Evolutionary conservation across 139 green algal genomes (phyloP).

Genomic region (Chlamydomonas applanata): DNA sequence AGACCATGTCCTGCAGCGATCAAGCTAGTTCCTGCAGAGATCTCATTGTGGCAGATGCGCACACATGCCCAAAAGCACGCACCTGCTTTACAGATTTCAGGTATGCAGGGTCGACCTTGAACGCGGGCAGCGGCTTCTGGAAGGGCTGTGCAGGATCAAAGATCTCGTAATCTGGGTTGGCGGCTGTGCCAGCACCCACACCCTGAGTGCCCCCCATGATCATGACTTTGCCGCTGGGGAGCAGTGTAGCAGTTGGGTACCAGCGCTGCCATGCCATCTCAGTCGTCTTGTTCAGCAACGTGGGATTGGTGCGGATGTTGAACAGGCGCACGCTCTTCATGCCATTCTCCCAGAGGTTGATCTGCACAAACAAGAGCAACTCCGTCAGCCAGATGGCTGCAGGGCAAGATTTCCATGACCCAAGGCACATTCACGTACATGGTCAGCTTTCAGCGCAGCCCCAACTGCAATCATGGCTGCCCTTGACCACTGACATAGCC

Average conservation of each 20-base stretch:
- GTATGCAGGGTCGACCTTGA: slow-evolving; percentile 12
- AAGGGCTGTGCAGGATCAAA: slow-evolving; percentile 15
- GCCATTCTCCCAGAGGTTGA: background rate
- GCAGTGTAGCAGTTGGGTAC: slow-evolving; percentile 35
- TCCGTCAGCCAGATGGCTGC: too few relatives aligned
- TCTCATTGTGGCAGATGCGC: too few relatives aligned
- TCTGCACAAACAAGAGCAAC: background rate
- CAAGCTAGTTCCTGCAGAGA: background rate
- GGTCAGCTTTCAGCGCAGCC: too few relatives aligned
- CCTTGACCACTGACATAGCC: background rate
- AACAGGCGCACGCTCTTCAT: background rate
- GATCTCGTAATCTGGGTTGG: slow-evolving; percentile 39
- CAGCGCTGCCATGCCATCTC: slow-evolving; percentile 21
- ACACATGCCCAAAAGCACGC: background rate
- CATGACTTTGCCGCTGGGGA: slow-evolving; percentile 24
- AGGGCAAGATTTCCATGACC: too few relatives aligned
- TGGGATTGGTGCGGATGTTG: slow-evolving; percentile 6
- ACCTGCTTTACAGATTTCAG: slow-evolving; percentile 23
- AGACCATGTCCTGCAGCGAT: background rate
- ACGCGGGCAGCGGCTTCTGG: background rate
- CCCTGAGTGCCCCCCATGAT: slow-evolving; percentile 46
- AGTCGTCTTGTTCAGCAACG: background rate
- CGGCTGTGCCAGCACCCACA: slow-evolving; percentile 29
- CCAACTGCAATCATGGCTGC: too few relatives aligned
- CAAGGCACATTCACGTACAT: too few relatives aligned